Conservation (phyloP, 139 green algal genomes). For the Chlamydomonas urium region DNA sequence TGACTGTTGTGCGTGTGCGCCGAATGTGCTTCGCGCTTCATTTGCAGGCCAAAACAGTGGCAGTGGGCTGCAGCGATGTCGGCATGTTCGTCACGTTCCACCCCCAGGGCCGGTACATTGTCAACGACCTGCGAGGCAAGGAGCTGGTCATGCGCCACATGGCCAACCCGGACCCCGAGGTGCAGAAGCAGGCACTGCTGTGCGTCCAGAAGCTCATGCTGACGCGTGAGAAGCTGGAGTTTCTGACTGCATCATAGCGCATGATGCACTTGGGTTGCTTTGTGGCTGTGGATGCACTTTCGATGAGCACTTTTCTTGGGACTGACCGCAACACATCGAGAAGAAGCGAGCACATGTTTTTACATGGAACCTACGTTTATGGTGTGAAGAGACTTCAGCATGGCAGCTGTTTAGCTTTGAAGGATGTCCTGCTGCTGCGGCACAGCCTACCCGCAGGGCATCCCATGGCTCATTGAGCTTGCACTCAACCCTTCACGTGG, state of each 20-base stretch:
- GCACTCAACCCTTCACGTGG: no score
- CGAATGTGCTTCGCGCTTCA: not conserved
- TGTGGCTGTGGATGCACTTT: no score
- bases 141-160: slow-evolving; percentile 92
- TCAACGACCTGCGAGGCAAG: slow-evolving; percentile 86
- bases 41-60: slow-evolving; percentile 64
- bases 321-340: no score
- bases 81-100: slow-evolving; percentile 64
- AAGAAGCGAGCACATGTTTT: no score
- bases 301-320: no score
- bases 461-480: no score
- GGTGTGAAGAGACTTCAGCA: no score
- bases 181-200: slow-evolving; percentile 90
- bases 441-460: no score
- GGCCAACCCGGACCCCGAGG: slow-evolving; percentile 80
- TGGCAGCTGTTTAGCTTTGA: no score
- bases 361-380: no score
- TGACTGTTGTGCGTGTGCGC: not conserved
- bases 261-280: no score
- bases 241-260: slow-evolving; percentile 23
- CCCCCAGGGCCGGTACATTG: slow-evolving; percentile 52
- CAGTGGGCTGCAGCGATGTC: slow-evolving; percentile 87
- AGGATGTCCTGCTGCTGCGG: no score
- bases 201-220: slow-evolving; percentile 93
- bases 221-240: slow-evolving; percentile 69